These are phyloP conservation scores for Nicotiana knightiana DNA, from an alignment of 257 asterid genomes.

Conservation along the genomic window DNA sequence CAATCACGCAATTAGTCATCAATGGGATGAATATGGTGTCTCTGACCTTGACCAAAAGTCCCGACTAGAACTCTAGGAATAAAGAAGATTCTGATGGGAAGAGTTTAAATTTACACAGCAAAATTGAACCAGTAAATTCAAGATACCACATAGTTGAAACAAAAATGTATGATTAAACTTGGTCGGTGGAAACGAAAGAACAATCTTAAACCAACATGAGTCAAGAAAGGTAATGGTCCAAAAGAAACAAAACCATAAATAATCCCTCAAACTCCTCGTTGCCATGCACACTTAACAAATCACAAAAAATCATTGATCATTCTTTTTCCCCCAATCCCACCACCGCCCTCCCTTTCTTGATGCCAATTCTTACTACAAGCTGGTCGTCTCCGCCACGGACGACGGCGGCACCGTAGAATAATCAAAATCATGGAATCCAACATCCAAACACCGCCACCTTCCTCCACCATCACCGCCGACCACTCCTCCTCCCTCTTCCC, in stretches of 20 bases:
- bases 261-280: neutral
- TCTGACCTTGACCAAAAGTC: no score
- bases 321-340: neutral
- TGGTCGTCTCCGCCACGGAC: neutral
- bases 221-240: neutral
- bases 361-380: neutral
- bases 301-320: neutral
- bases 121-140: no score
- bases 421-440: slow-evolving; percentile 31
- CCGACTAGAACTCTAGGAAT: no score
- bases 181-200: neutral
- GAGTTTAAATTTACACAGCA: no score
- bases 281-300: neutral
- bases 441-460: slow-evolving; percentile 26
- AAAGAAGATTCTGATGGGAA: no score
- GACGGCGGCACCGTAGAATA: neutral
- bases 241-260: neutral
- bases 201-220: neutral
- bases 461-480: slow-evolving; percentile 43
- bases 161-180: neutral
- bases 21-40: no score
- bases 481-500: slow-evolving; percentile 9
- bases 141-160: no score
- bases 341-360: neutral
- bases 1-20: no score